Base-by-base conservation (phyloP, 169 alveolate genomes). In the Theileria parva region DNA sequence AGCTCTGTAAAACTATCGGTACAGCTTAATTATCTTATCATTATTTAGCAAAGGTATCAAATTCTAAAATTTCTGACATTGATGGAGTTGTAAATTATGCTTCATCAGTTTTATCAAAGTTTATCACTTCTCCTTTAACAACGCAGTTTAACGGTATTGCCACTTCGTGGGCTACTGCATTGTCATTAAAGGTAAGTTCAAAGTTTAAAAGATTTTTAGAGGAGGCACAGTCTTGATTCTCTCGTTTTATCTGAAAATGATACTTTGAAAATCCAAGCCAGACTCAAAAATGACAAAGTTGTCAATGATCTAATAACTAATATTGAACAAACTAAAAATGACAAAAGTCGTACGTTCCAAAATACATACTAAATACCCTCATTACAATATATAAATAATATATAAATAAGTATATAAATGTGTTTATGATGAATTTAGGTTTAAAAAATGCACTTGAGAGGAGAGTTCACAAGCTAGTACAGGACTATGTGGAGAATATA, bases 101-200 rank as follows among this genome's bases (percentile, higher is more conserved):
- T 6, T 13, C 74, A 3, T 61, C 66, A 19, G 65, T 74, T 13
- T 68, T 83, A 13, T 60, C 79, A 0, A 80, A 70, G 28, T 63
- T 65, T 25, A 27, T 66, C 17, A 59, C 17, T 17, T 75, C 79
- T 5, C 39, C 61, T 11, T 73, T 65, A 27, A 37, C 68, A 11
- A n/a, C 28, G 3, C 85, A 83, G 59, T 77, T 83, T 60, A 55
- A 51, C 72, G 68, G 80, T 6, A 74, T 83, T 17, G 85, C 89
- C 9, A 63, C 77, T 12, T 81, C 89, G 7, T 83, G 89, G 89
- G 85, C 89, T 71, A 83, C 81, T 2, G 89, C 86, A 2, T 65
- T 83, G 0, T 61, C 80, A 39, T 67, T 83, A 1, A 77, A 83
- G 89, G 89, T 83, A 25, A n/a, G 79, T 79, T 17, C 0, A 67